Evolutionary conservation across 768 basidiomycete species (phyloP).

Genomic region (Lactarius quietus): DNA sequence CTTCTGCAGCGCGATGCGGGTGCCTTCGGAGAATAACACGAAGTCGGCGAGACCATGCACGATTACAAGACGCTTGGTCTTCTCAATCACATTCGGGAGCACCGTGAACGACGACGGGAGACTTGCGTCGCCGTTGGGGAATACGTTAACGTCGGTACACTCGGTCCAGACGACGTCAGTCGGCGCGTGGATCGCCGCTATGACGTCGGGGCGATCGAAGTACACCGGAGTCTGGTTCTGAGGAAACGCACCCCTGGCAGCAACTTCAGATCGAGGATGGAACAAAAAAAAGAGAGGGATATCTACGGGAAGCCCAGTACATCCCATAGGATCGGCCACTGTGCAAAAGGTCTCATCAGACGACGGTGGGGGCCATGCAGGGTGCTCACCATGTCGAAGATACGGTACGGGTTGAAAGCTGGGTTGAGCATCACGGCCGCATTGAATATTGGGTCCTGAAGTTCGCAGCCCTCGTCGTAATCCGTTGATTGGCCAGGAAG

Average conservation of each 20-base stretch:
- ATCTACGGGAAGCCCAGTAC: conserved; percentile 75
- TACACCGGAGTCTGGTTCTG: conserved; percentile 62
- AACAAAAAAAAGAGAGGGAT: background rate
- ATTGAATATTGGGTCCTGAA: conserved; percentile 65
- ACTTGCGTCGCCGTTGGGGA: conserved; percentile 58
- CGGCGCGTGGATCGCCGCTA: conserved; percentile 69
- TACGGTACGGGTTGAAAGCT: conserved; percentile 74
- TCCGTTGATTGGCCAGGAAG: conserved; percentile 55
- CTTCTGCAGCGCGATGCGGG: conserved; percentile 39
- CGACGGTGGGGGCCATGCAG: background rate
- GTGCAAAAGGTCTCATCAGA: background rate
- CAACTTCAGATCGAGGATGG: background rate
- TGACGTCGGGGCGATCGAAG: conserved; percentile 67
- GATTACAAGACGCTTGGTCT: conserved; percentile 63
- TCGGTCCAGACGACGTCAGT: conserved; percentile 56
- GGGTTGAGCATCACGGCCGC: conserved; percentile 64
- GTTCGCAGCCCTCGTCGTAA: conserved; percentile 54
- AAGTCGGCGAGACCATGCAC: conserved; percentile 74
- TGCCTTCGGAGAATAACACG: conserved; percentile 66
- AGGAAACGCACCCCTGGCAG: conserved; percentile 48
- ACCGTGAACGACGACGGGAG: conserved; percentile 60
- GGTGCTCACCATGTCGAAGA: conserved; percentile 58
- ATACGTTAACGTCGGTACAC: conserved; percentile 59
- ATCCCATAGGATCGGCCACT: conserved; percentile 69
- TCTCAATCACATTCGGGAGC: conserved; percentile 72